Percentiles rank a stretch among this genome's conserved stretches.
Evolutionary conservation across 148 eudicot genomes (phyloP).

Genomic region (Camellia japonica): DNA sequence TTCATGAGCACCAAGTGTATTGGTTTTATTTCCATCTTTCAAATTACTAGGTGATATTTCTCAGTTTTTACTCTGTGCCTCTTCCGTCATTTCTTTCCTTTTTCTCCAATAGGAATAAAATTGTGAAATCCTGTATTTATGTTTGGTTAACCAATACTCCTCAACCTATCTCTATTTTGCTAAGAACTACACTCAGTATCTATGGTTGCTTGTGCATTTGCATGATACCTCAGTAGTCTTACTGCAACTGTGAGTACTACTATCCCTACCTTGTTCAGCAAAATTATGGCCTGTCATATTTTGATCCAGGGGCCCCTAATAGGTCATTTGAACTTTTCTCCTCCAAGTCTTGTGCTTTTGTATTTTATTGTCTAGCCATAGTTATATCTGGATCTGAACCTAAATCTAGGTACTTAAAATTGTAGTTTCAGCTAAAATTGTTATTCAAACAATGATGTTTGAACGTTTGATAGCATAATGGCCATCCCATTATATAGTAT

Average conservation of each 20-base stretch:
- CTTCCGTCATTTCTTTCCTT: background rate
- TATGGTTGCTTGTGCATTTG: background rate
- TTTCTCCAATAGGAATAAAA: background rate
- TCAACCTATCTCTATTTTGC: background rate
- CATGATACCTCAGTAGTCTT: too few relatives aligned
- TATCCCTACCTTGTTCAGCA: background rate
- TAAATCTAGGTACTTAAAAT: too few relatives aligned
- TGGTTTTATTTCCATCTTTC: background rate
- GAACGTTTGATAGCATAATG: too few relatives aligned
- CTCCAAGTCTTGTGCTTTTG: background rate
- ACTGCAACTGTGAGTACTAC: too few relatives aligned
- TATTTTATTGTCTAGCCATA: background rate
- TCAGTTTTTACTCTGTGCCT: background rate
- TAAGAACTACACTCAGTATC: background rate
- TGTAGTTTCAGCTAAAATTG: too few relatives aligned
- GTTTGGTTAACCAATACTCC: background rate
- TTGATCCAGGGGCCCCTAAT: background rate
- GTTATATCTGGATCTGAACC: background rate
- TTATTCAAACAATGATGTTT: too few relatives aligned
- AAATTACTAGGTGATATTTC: background rate
- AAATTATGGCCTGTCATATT: background rate
- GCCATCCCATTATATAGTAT: too few relatives aligned
- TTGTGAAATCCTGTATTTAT: background rate
- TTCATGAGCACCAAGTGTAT: too few relatives aligned
- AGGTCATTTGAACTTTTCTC: constrained; percentile 2